phyloP scores from a whole-genome alignment of 331 rosid genomes.

The Stylosanthes scabra region DNA sequence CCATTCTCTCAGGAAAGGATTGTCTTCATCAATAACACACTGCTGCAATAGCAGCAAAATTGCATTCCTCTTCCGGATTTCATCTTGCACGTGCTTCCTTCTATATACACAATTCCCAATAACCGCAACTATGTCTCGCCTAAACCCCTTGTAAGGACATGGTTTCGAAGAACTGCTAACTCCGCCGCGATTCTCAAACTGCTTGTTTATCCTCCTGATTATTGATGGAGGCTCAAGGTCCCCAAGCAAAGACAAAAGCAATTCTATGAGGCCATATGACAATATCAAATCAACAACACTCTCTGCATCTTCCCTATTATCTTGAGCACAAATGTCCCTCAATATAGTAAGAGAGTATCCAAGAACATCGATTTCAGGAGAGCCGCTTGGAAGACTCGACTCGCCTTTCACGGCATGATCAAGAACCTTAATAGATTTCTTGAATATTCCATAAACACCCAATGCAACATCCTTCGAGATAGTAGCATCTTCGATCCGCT shows the following conservation, averaged over 20 bases:
- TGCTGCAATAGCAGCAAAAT: constrained; percentile 80
- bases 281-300: constrained; percentile 57
- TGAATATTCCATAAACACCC: constrained; percentile 61
- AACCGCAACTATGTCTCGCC: constrained; percentile 79
- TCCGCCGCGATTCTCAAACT: constrained; percentile 44
- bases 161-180: constrained; percentile 45
- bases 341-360: constrained; percentile 75
- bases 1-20: constrained; percentile 90
- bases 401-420: constrained; percentile 39
- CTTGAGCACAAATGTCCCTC: constrained; percentile 74
- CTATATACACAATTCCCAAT: constrained; percentile 72
- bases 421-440: constrained; percentile 51
- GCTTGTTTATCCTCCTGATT: constrained; percentile 59
- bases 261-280: constrained; percentile 59
- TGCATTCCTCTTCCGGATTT: constrained; percentile 59
- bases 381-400: constrained; percentile 71
- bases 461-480: constrained; percentile 53
- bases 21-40: constrained; percentile 83
- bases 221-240: constrained; percentile 74
- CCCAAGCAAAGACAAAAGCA: constrained; percentile 60
- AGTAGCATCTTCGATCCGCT: constrained; percentile 50
- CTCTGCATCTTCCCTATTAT: constrained; percentile 34
- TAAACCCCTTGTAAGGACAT: constrained; percentile 80
- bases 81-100: constrained; percentile 73
- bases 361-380: constrained; percentile 52